Percentiles rank a stretch among this genome's conserved stretches.
Evolutionary conservation across 352 stramenopile species (phyloP).

Genomic region (Salisapilia sapeloensis): DNA sequence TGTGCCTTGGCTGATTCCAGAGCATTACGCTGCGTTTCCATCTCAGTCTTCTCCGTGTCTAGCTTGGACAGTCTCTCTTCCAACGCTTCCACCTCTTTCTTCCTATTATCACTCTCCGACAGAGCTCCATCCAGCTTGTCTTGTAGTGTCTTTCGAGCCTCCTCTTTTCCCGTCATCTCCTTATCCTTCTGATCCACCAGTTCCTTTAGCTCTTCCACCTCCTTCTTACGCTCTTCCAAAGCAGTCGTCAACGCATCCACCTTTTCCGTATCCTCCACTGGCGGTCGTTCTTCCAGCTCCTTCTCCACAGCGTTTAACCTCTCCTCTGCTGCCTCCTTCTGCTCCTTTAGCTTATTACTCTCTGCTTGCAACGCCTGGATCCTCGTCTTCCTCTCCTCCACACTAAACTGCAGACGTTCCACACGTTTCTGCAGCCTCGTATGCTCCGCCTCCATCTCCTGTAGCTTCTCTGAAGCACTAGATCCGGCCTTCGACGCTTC

Average conservation of each 20-base stretch:
- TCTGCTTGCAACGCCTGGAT: conserved; percentile 5
- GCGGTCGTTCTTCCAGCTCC: conserved; percentile 6
- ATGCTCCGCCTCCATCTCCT: conserved; percentile 2
- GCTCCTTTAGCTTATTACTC: conserved; percentile 5
- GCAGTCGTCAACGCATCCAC: background rate
- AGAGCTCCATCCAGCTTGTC: conserved; percentile 1
- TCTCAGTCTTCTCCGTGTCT: conserved; percentile 3
- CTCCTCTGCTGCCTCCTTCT: conserved; percentile 6
- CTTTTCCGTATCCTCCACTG: conserved; percentile 4
- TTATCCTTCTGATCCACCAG: conserved; percentile 1
- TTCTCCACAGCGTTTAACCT: conserved; percentile 7
- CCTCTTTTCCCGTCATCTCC: background rate
- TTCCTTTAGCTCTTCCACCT: conserved; percentile 6
- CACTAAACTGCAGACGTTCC: conserved; percentile 6
- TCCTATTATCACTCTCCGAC: conserved; percentile 3
- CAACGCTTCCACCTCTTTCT: conserved; percentile 2
- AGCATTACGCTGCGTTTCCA: background rate
- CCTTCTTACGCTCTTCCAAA: background rate
- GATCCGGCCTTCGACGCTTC: too few relatives aligned
- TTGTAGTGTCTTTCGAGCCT: background rate
- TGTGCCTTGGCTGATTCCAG: background rate
- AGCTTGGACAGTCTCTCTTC: conserved; percentile 3
- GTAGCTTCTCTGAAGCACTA: too few relatives aligned
- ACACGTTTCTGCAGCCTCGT: conserved; percentile 2
- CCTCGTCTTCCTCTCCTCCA: conserved; percentile 9